Percentiles rank a stretch among this genome's conserved stretches.
Conservation (phyloP, 2,329 filamentous ascomycete genomes). For the Diplodia scrobiculata region DNA sequence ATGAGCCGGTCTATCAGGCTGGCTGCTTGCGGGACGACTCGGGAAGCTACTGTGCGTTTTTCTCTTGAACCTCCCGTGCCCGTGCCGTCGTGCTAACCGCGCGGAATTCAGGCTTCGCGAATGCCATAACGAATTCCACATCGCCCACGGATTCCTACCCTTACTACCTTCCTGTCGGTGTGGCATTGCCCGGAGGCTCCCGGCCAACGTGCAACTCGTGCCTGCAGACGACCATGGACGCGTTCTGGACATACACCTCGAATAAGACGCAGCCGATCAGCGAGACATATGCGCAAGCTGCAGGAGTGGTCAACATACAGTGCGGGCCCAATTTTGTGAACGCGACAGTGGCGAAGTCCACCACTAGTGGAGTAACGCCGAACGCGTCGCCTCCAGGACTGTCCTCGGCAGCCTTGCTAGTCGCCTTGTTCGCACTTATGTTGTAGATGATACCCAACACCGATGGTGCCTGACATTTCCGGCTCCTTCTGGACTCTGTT, state of each 20-base stretch:
- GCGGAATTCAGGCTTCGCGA: slow-evolving; percentile 62
- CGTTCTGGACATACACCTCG: slow-evolving; percentile 70
- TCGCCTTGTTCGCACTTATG: slow-evolving; percentile 15
- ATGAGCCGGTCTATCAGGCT: slow-evolving; percentile 75
- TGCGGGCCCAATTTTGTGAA: slow-evolving; percentile 61
- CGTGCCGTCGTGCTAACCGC: slow-evolving; percentile 29
- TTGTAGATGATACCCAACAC: neutral
- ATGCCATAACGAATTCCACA: slow-evolving; percentile 75
- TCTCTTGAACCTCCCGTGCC: slow-evolving; percentile 10
- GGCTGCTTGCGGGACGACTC: slow-evolving; percentile 72
- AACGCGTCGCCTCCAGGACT: slow-evolving; percentile 1
- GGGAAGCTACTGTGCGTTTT: slow-evolving; percentile 65
- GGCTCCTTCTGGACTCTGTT: too few species aligned
- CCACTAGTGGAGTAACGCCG: slow-evolving; percentile 31
- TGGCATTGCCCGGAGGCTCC: slow-evolving; percentile 65
- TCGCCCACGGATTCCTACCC: slow-evolving; percentile 71
- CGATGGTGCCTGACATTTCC: neutral
- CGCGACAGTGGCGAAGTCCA: slow-evolving; percentile 50
- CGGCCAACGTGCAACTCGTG: slow-evolving; percentile 76
- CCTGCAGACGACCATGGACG: slow-evolving; percentile 75
- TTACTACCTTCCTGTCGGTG: slow-evolving; percentile 83
- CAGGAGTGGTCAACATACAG: slow-evolving; percentile 68
- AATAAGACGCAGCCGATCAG: slow-evolving; percentile 68
- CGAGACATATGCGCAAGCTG: slow-evolving; percentile 69
- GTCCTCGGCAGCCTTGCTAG: slow-evolving; percentile 15